phyloP scores from a whole-genome alignment of 2,329 filamentous ascomycete species.

The Trichoderma sp. region DNA sequence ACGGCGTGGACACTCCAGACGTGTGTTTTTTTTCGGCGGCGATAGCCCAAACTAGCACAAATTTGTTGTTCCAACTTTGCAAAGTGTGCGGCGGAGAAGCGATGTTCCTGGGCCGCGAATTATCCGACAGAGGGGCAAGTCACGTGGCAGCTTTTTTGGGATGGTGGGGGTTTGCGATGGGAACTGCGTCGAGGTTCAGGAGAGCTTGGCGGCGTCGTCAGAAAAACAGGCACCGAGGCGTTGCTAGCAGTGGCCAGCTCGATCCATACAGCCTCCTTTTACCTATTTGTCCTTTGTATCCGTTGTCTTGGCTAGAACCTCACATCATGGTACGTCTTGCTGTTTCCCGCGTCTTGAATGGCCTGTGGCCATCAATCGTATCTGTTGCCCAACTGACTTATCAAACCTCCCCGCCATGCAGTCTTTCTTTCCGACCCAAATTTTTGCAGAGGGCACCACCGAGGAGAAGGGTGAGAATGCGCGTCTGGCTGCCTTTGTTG shows the following conservation, averaged over 20 bases:
- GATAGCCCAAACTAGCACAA: slow-evolving; percentile 34
- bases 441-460: slow-evolving; percentile 94
- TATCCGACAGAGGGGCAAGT: slow-evolving; percentile 43
- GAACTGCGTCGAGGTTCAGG: slow-evolving; percentile 9
- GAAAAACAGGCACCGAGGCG: slow-evolving; percentile 32
- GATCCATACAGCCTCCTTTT: slow-evolving; percentile 15
- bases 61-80: slow-evolving; percentile 44
- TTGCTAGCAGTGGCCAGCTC: slow-evolving; percentile 7
- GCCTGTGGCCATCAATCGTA: not conserved
- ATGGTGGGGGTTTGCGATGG: slow-evolving; percentile 19
- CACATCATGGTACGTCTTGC: slow-evolving; percentile 21
- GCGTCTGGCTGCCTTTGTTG: slow-evolving; percentile 95
- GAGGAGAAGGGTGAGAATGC: slow-evolving; percentile 99
- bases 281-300: not conserved
- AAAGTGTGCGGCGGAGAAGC: slow-evolving; percentile 47
- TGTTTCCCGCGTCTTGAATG: not conserved
- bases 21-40: slow-evolving; percentile 17
- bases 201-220: slow-evolving; percentile 22
- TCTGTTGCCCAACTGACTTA: slow-evolving; percentile 15
- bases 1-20: slow-evolving; percentile 22
- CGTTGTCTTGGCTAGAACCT: slow-evolving; percentile 28
- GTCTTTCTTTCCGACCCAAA: slow-evolving; percentile 88
- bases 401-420: slow-evolving; percentile 28
- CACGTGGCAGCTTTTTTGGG: slow-evolving; percentile 37
- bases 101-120: slow-evolving; percentile 41